Conservation (phyloP, 768 basidiomycete species). For the Paxillus ammoniavirescens region DNA sequence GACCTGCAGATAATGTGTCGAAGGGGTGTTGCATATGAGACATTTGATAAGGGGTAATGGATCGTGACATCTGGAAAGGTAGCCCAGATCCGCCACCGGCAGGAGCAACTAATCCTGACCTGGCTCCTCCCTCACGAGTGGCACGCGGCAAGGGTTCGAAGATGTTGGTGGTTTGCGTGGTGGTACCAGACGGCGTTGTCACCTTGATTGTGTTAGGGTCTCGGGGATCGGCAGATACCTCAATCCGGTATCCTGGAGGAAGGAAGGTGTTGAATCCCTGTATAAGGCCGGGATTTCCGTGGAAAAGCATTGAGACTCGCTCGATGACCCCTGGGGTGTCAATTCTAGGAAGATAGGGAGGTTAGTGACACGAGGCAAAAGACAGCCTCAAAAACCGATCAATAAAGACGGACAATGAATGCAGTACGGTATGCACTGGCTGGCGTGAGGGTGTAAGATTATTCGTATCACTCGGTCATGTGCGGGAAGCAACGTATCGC, state of each 20-base stretch:
- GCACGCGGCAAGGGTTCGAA: conserved; percentile 32
- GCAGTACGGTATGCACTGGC: neutral
- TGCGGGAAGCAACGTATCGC: neutral
- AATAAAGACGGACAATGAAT: conserved; percentile 2
- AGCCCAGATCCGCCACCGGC: conserved; percentile 35
- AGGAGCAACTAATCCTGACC: conserved; percentile 17
- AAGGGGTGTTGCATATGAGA: conserved; percentile 27
- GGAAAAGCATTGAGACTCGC: conserved; percentile 89
- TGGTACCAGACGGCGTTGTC: conserved; percentile 74
- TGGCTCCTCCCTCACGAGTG: conserved; percentile 25
- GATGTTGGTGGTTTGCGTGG: conserved; percentile 59
- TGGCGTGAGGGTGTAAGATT: conserved; percentile 3
- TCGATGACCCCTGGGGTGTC: conserved; percentile 98
- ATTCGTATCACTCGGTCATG: neutral
- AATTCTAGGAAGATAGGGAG: conserved; percentile 54
- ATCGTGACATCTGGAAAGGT: conserved; percentile 39
- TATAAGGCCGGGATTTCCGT: conserved; percentile 86
- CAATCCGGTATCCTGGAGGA: conserved; percentile 92
- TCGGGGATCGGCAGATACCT: conserved; percentile 68
- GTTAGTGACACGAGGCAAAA: conserved; percentile 9
- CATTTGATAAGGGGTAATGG: conserved; percentile 51
- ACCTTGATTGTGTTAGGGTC: conserved; percentile 77
- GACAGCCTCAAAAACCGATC: conserved; percentile 1
- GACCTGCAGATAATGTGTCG: conserved; percentile 47
- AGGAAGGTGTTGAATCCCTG: conserved; percentile 98